Base-by-base conservation (phyloP, 2,329 filamentous ascomycete species). In the Metarhizium humberi region DNA sequence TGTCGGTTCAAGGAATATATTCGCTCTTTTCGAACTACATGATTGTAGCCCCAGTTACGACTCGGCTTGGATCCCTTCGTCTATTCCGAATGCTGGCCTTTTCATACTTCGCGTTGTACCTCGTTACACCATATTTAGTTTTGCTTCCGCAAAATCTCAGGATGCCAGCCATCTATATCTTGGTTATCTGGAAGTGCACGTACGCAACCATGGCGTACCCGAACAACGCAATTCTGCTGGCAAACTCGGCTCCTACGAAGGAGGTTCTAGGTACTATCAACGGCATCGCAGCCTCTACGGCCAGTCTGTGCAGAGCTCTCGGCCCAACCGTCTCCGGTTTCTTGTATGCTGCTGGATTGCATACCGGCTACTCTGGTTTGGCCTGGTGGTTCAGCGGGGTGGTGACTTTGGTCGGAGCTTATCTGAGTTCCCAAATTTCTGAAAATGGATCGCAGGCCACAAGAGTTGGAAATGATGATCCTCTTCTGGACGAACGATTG, bases 181-280 rank as follows among this genome's bases (percentile, higher is more conserved):
- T 92, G 29, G 79, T 97, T 11, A 80, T 95, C 61, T 90, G 88
- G 85, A 97, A 96, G 72, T 95, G 95, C 67, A 95, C 90, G 0
- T 91, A 94, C 63, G 85, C 92, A 63, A 92, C 90, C 49, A 85
- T 96, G 71, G 87, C 92, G 0, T 97, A 96, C 70, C 94, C 94
- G 11, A 89, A 88, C 64, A 91, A 92, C 61, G 87, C 87, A 11
- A 95, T 97, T 56, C 82, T 99, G 56, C 80, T 96, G 34, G 88
- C 90, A 57, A 95, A 97, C 69, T 87, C 90, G 16, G 88, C 92
- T 0, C 90, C 91, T 0, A 92, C 87, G 7, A 87, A 87, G 55
- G 81, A 89, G 51, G 88, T 95, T 1, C 82, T 97, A 2, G 94
- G 94, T 3, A 92, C 88, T 0, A 87, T 99, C 69, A 97, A 97